A percentile compares a stretch with the other conserved stretches of the same genome.
Conservation (phyloP, 2,329 filamentous ascomycete genomes). For the Xylariaceae sp. region DNA sequence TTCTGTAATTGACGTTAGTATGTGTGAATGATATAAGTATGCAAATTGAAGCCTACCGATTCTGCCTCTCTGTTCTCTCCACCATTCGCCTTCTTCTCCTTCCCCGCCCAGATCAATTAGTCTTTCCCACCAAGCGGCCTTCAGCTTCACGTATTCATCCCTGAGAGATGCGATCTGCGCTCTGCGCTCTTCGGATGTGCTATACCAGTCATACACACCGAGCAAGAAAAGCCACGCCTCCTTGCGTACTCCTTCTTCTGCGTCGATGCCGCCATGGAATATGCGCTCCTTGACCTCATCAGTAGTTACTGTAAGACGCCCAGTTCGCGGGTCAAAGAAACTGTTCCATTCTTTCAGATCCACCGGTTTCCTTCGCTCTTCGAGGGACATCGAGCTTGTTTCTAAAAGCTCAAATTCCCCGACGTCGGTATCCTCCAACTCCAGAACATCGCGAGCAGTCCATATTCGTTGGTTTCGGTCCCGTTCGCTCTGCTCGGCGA, state of each 20-base stretch:
- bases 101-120: conserved; percentile 81
- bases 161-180: conserved; percentile 81
- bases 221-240: conserved; percentile 96
- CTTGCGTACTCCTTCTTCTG: conserved; percentile 89
- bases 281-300: conserved; percentile 97
- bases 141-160: conserved; percentile 92
- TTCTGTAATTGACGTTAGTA: conserved; percentile 58
- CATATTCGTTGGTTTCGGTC: conserved; percentile 86
- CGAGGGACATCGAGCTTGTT: conserved; percentile 70
- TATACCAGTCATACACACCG: conserved; percentile 92
- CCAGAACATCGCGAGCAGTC: conserved; percentile 89
- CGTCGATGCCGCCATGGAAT: conserved; percentile 89
- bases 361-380: conserved; percentile 76
- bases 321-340: conserved; percentile 79
- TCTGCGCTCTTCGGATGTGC: conserved; percentile 80
- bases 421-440: conserved; percentile 91
- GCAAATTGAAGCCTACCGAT: conserved; percentile 70
- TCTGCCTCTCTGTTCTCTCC: conserved; percentile 88
- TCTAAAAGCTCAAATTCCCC: conserved; percentile 96
- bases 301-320: conserved; percentile 74
- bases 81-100: conserved; percentile 87
- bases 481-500: conserved; percentile 92
- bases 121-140: conserved; percentile 94
- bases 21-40: conserved; percentile 7
- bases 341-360: conserved; percentile 85